phyloP scores from a whole-genome alignment of 179 eudicot genomes.

The Carnegiea gigantea region DNA sequence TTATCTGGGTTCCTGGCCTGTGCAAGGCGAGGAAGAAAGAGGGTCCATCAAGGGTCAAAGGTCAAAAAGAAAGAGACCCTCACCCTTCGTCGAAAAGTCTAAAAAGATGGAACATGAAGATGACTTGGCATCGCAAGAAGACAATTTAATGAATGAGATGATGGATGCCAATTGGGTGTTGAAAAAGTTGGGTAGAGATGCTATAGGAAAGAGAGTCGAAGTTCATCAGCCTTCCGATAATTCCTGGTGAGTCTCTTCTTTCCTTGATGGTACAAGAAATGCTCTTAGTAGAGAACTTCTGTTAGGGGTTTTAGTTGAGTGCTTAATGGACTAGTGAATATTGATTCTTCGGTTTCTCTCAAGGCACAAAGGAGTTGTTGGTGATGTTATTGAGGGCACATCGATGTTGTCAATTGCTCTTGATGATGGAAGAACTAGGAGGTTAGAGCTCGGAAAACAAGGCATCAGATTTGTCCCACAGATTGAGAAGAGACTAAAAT shows the following conservation, averaged over 20 bases:
- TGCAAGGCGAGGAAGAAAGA: conserved; percentile 65
- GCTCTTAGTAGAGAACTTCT: neutral
- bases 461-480: conserved; percentile 81
- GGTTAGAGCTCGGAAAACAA: conserved; percentile 77
- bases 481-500: conserved; percentile 52
- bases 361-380: conserved; percentile 84
- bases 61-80: conserved; percentile 83
- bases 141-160: conserved; percentile 49
- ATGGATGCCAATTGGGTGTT: conserved; percentile 85
- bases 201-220: conserved; percentile 90
- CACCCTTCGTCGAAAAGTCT: conserved; percentile 41
- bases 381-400: conserved; percentile 60
- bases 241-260: conserved; percentile 58
- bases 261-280: neutral
- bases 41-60: conserved; percentile 83
- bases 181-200: conserved; percentile 89
- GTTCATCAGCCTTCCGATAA: conserved; percentile 81
- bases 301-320: neutral
- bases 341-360: neutral
- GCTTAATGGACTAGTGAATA: neutral
- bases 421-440: conserved; percentile 76
- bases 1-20: conserved; percentile 48
- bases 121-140: conserved; percentile 40
- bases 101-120: conserved; percentile 47
- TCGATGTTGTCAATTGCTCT: conserved; percentile 63